phyloP scores from a whole-genome alignment of 2,329 filamentous ascomycete species.

The Botrytis aclada region DNA sequence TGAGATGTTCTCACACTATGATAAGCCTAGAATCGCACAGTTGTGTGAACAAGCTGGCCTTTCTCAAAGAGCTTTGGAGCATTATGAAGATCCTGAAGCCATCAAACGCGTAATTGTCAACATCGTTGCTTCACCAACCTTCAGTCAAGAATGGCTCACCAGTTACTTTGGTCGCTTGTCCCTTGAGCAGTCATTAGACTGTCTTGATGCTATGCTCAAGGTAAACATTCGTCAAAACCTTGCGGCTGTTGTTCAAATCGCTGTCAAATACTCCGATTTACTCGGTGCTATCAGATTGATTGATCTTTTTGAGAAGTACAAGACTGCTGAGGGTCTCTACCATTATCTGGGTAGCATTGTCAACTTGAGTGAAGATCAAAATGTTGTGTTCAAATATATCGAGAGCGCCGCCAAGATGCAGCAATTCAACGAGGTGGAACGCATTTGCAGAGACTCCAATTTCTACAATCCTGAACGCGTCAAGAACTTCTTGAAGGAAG shows the following conservation, averaged over 20 bases:
- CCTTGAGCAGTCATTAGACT: conserved; percentile 91
- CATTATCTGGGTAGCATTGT: conserved; percentile 98
- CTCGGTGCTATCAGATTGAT: conserved; percentile 85
- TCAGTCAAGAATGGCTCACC: conserved; percentile 87
- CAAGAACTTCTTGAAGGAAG: conserved; percentile 99
- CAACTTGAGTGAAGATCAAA: conserved; percentile 90
- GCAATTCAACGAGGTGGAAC: conserved; percentile 93
- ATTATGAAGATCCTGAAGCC: conserved; percentile 84
- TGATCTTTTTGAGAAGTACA: conserved; percentile 95
- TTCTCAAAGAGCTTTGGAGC: conserved; percentile 81
- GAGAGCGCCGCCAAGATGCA: conserved; percentile 92
- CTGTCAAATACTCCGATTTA: conserved; percentile 96
- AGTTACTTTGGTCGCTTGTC: conserved; percentile 92
- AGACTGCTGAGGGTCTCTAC: conserved; percentile 93
- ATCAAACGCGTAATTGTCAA: conserved; percentile 90
- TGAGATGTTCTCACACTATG: conserved; percentile 97
- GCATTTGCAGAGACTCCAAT: conserved; percentile 78
- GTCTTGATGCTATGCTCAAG: conserved; percentile 94
- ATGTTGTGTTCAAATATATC: conserved; percentile 99
- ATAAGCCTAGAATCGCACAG: conserved; percentile 81
- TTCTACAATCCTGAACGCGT: conserved; percentile 44
- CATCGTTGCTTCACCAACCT: conserved; percentile 76
- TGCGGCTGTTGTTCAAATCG: conserved; percentile 89
- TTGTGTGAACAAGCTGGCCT: conserved; percentile 93
- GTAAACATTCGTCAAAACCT: conserved; percentile 96